Base-by-base conservation (phyloP, 2,329 filamentous ascomycete species). In the Hortaea werneckii region DNA sequence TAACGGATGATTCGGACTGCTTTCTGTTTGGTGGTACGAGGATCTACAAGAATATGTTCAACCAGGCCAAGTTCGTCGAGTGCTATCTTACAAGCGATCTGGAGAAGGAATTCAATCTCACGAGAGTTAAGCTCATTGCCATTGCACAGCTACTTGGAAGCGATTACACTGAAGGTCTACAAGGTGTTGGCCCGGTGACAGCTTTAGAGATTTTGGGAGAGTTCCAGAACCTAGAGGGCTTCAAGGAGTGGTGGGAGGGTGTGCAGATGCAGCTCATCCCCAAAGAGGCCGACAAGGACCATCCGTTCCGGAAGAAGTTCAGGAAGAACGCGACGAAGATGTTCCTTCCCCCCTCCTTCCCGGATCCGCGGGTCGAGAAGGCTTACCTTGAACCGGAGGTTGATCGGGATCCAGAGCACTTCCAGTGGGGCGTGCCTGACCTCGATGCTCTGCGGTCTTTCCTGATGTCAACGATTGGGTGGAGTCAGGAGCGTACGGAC, bases 31-130 rank as follows among this genome's bases (percentile, higher is more conserved):
- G 92, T 13, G 94, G 92, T 34, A 98, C 88, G 0, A 77, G 90
- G 12, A 85, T 98, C 20, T 98, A 98, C 74, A 98, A 98, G 66
- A 98, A 98, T 71, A 94, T 98, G 88, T 98, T 98, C 74, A 98
- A 95, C 66, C 83, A 87, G 57, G 92, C 92, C 65, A 98, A 98
- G 63, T 94, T 87, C 57, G 92, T 98, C 37, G 92, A 98, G 68
- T 96, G 92, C 67, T 98, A 96, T 62, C 76, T 98, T 7, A 70
- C 81, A 2, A 73, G 72, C 0, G 92, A 98, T 59, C 73, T 98
- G 0, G 87, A 94, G 58, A 85, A 85, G 56, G 94, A 98, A 57
- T 83, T 95, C 51, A 87, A 85, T 0, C 77, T 98, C 0, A 83
- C 86, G 3, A 80, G 90, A n/a, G 76, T 83, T 44, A 87, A 90